Evolutionary conservation across 2,329 filamentous ascomycete genomes (phyloP), one percentile per base, ranked within the genome.

Genomic region (Alternaria angustiovoidea): DNA sequence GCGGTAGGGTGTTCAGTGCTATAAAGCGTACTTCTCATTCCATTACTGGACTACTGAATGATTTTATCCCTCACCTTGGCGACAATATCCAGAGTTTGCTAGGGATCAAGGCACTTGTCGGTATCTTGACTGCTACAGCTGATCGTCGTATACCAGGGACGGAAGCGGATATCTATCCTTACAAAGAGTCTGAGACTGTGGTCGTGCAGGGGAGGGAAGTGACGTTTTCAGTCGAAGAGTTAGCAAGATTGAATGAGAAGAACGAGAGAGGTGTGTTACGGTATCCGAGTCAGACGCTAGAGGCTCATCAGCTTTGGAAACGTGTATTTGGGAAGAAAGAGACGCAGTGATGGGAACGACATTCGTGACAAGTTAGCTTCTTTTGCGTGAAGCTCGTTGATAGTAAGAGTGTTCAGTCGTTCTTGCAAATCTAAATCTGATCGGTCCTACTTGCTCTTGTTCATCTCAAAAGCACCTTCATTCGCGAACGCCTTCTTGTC

Each of bases 61-160:
- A 51, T 3, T 5, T 71, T 5, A 52, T 72, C 0, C 75, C 75
- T 1, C 65, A 62, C 2, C 65, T 77, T 1, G 75, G 72, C 2
- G 65, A 70, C 18, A 74, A 75, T 18, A 66, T 75, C 1, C 64
- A 67, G 26, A 67, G 72, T 22, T 28, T 75, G 0, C 54, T 76
- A 0, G 75, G 74, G 7, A 64, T 76, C 24, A 73, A 72, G 41
- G 69, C 69, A 1, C 62, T 76, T 5, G 42, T 78, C 1, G 57
- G 63, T 2, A 69, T 79, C 3, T 42, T 78, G 46, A 70, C 68
- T 2, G 73, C 75, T 7, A 75, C 74, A 2, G 59, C 66, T 9
- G 75, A 79, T 57, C 70, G 76, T 2, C 63, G 75, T 1, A 74
- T 79, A 7, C 75, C 75, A 0, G 72, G 73, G 2, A 55, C 56